phyloP scores from a whole-genome alignment of 1,139 yeast species.

The Taphrina confusa region DNA sequence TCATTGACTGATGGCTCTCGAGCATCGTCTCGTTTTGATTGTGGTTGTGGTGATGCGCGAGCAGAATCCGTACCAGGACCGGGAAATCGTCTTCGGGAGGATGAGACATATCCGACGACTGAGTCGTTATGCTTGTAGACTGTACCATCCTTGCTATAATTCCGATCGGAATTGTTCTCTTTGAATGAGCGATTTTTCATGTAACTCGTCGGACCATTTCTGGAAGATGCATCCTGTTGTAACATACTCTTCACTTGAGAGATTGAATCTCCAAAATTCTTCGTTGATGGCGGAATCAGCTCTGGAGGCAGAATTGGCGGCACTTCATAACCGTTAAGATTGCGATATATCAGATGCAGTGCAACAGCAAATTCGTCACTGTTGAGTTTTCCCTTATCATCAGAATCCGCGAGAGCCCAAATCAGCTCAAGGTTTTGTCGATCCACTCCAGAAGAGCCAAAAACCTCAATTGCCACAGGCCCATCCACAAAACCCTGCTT shows the following conservation, averaged over 20 bases:
- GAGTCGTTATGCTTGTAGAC: constrained; percentile 67
- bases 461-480: constrained; percentile 77
- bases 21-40: neutral
- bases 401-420: constrained; percentile 93
- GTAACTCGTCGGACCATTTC: constrained; percentile 33
- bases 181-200: constrained; percentile 42
- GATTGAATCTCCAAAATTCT: constrained; percentile 54
- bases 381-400: constrained; percentile 80
- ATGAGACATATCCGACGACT: constrained; percentile 64
- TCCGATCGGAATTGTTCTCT: constrained; percentile 43
- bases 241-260: constrained; percentile 56
- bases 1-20: constrained; percentile 41
- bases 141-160: constrained; percentile 54
- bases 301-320: constrained; percentile 58
- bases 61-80: neutral
- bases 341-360: constrained; percentile 85
- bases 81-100: constrained; percentile 53
- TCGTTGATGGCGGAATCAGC: constrained; percentile 56
- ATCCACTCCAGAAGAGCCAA: constrained; percentile 84
- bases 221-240: constrained; percentile 43
- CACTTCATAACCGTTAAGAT: constrained; percentile 70
- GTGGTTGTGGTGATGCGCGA: constrained; percentile 35
- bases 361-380: constrained; percentile 88
- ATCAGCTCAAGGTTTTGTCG: constrained; percentile 83
- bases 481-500: constrained; percentile 75